Conservation (phyloP, 1,139 yeast species). For the Hemisphaericaspora xylofermentans region DNA sequence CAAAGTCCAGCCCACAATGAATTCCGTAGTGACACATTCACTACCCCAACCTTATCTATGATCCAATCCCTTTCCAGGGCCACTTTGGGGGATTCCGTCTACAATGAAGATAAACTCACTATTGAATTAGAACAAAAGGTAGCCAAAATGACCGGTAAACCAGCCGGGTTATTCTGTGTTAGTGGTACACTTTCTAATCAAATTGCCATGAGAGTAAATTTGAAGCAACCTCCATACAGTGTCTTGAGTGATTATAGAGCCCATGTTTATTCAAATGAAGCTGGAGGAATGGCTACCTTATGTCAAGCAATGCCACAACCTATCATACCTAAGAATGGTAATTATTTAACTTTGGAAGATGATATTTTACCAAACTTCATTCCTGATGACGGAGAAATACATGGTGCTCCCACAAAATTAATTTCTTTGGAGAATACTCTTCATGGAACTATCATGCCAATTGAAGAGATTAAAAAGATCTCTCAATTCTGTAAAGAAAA, state of each 20-base stretch:
- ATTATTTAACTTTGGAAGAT: conserved; percentile 39
- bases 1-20: conserved; percentile 36
- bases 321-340: conserved; percentile 37
- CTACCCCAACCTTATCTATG: conserved; percentile 45
- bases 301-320: conserved; percentile 49
- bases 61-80: conserved; percentile 27
- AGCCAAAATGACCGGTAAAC: conserved; percentile 39
- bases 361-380: conserved; percentile 37
- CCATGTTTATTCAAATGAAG: conserved; percentile 43
- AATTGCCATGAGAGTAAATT: conserved; percentile 39
- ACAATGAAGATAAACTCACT: conserved; percentile 43
- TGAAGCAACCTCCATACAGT: conserved; percentile 47
- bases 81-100: conserved; percentile 44
- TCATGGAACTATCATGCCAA: conserved; percentile 45
- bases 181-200: conserved; percentile 50
- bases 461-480: conserved; percentile 41
- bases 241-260: conserved; percentile 42
- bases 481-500: conserved; percentile 36
- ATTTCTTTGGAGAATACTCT: conserved; percentile 47
- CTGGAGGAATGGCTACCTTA: conserved; percentile 46
- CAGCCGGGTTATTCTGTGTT: conserved; percentile 43
- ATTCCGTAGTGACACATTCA: conserved; percentile 49
- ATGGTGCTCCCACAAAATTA: conserved; percentile 47
- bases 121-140: conserved; percentile 34
- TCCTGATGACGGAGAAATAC: conserved; percentile 51